A percentile compares a stretch with the other conserved stretches of the same genome.
phyloP scores from a whole-genome alignment of 1,139 yeast species.

The Kurtzmaniella quercitrusa region DNA sequence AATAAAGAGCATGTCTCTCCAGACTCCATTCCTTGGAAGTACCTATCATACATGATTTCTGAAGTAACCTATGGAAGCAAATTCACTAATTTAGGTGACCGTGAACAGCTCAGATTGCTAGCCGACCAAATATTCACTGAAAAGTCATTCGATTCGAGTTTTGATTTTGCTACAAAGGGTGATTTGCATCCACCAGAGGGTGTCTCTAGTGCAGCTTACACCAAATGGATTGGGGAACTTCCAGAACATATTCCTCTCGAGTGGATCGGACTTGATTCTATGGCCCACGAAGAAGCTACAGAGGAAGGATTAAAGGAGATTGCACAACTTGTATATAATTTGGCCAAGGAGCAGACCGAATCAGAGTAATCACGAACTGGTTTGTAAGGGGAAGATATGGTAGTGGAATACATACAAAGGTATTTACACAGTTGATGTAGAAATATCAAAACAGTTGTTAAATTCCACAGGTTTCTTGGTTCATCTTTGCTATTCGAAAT shows the following conservation, averaged over 20 bases:
- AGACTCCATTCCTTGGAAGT: constrained; percentile 53
- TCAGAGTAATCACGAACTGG: no score
- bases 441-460: no score
- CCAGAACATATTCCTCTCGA: constrained; percentile 58
- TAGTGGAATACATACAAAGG: background rate
- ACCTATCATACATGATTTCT: constrained; percentile 46
- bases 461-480: no score
- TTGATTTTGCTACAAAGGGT: constrained; percentile 28
- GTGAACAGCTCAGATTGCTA: constrained; percentile 20
- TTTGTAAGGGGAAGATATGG: no score
- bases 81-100: constrained; percentile 48
- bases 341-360: no score
- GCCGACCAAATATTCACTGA: constrained; percentile 23
- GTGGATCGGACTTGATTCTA: constrained; percentile 58
- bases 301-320: constrained; percentile 17
- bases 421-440: background rate
- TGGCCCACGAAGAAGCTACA: constrained; percentile 30
- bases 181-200: constrained; percentile 48
- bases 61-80: constrained; percentile 73
- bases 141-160: constrained; percentile 23
- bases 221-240: constrained; percentile 48
- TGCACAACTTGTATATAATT: constrained; percentile 9
- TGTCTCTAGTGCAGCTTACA: constrained; percentile 27
- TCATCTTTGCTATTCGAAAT: background rate
- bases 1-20: constrained; percentile 42